Evolutionary conservation across 1,284 basidiomycete species (phyloP), one percentile per base, ranked within the genome.

Genomic region (Apiotrichum laibachii): DNA sequence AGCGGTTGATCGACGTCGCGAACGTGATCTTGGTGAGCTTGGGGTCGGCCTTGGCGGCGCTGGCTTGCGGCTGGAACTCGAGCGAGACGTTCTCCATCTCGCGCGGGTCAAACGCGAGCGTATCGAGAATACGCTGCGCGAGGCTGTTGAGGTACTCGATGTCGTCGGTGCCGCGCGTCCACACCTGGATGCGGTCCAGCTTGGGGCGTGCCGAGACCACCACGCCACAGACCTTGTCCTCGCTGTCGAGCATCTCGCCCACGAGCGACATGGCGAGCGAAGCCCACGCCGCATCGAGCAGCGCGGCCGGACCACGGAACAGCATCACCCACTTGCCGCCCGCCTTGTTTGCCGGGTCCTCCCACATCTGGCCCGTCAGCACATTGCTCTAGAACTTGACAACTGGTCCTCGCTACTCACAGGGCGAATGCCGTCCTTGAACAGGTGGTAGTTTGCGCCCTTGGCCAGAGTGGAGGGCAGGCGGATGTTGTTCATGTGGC

Each of bases 281-380:
- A 53, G 85, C 84, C 93, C 93, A 97, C 76, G 86, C 90, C 35
- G 88, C 83, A 80, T 97, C 93, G 62, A 94, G 75, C n/a, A 56
- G 22, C 39, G 80, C 79, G 67, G 88, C 79, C 67, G 88, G 89
- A 1, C 60, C 57, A 77, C 88, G 88, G 85, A 96, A 89, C 65
- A 92, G 92, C 54, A 96, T 78, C 19, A 92, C 89, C 93, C 93
- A 97, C 78, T 94, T 94, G 40, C 92, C 92, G 26, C 92, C 92
- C 51, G 87, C 83, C 11, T 88, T 88, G 74, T 97, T 97, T 50
- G 91, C 89, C 26, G 86, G 85, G 73, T 96, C 93, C 79, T 96
- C 93, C 92, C 93, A 96, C 90, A 95, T 94, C 44, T 92, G 89
- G 72, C 43, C 12, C 4, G 53, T 61, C 22, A 58, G 56, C 40